These are phyloP conservation scores for Tolypocladium ovalisporum DNA, from an alignment of 2,329 filamentous ascomycete species.

Conservation along the genomic window DNA sequence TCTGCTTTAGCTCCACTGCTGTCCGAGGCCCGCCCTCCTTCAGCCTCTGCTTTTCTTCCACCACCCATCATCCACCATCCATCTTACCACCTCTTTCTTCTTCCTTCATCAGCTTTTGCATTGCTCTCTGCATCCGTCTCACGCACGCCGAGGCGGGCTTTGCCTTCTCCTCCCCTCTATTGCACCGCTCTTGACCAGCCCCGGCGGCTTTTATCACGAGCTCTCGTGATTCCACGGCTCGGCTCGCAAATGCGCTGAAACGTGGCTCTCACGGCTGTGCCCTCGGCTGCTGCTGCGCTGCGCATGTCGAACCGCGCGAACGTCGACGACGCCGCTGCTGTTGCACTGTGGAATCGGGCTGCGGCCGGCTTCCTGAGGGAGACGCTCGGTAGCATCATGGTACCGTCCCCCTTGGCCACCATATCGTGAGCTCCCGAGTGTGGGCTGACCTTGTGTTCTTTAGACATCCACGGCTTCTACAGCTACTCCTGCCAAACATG, in stretches of 20 bases:
- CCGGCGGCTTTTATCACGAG: not conserved
- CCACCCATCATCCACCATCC: not conserved
- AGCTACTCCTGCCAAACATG: constrained; percentile 57
- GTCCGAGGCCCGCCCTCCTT: not conserved
- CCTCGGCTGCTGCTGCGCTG: constrained; percentile 6
- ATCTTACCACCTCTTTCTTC: not conserved
- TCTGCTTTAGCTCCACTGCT: not conserved
- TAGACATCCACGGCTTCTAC: constrained; percentile 65
- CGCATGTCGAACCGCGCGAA: constrained; percentile 4
- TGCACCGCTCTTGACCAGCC: not conserved
- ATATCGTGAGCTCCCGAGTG: not conserved
- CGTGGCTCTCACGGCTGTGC: constrained; percentile 3
- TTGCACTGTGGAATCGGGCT: constrained; percentile 4
- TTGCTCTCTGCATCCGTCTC: not conserved
- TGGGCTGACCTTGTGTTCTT: not conserved
- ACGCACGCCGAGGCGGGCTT: not conserved
- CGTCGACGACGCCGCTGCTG: constrained; percentile 1
- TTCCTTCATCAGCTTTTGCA: not conserved
- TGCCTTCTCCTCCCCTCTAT: not conserved
- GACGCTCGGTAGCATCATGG: constrained; percentile 6
- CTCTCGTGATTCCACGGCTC: constrained; percentile 4
- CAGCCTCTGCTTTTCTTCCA: not conserved
- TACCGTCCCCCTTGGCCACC: constrained; percentile 1
- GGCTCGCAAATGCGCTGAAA: constrained; percentile 9
- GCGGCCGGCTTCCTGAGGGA: constrained; percentile 4